Evolutionary conservation across 768 basidiomycete species (phyloP), one percentile per base, ranked within the genome.

Genomic region (Hypholoma sublateritium): DNA sequence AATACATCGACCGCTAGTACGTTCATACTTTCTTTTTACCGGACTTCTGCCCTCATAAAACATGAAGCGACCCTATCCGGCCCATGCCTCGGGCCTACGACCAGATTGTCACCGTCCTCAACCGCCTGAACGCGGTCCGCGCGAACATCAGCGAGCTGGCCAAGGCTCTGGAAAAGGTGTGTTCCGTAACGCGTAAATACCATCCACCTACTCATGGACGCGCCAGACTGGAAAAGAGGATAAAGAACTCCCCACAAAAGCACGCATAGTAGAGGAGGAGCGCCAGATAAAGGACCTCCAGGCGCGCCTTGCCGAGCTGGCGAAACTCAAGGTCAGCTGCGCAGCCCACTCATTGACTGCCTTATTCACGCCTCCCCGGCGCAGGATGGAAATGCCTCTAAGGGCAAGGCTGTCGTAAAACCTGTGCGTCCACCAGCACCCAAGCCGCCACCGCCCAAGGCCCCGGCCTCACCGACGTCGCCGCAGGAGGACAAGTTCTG

Each of bases 1-100:
- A 86, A 70, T 91, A 86, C 63, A 76, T 93, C 53, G 86, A 89
- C 66, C 81, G 85, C 68, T 93, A 89, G 89, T 90, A 65, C 67
- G 89, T 76, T 17, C 43, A 36, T 50, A n/a, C 22, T 54, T 25
- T 50, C 19, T 21, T 17, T 34, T 5, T 24, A 39, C 4, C 36
- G 17, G 8, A n/a, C 13, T 25, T n/a, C 53, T 35, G 55, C 64
- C 49, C 59, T 50, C 53, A 35, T 54, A 46, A 17, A 1, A 41
- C 55, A 44, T 11, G 3, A 34, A 79, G 74, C 62, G 71, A 76
- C 58, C 64, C 70, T 28, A 74, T 81, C 28, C 70, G 79, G n/a
- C 76, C 78, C 3, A 82, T 83, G 80, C 80, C 80, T 8, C 76
- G 79, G 28, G 81, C 81, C 9, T 70, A 74, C 53, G 67, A 75